Conservation (phyloP, 1,139 yeast genomes). For the Taphrina deformans region DNA sequence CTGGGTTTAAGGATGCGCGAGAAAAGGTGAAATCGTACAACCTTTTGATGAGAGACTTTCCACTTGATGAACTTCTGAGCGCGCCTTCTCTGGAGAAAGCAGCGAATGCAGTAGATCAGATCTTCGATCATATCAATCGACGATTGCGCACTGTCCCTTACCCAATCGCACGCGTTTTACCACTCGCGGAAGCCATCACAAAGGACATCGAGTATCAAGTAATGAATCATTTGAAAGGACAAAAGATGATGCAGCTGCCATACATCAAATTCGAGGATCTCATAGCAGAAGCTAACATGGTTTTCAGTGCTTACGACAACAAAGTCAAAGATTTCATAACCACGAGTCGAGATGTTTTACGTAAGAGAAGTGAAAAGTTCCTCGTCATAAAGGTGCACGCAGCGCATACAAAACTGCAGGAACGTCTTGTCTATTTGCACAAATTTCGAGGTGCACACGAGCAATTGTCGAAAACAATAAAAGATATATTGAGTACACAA, state of each 20-base stretch:
- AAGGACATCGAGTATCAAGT: constrained; percentile 50
- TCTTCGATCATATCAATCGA: constrained; percentile 63
- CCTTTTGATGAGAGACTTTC: constrained; percentile 67
- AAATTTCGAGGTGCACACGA: constrained; percentile 59
- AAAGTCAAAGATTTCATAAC: constrained; percentile 57
- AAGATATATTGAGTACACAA: constrained; percentile 50
- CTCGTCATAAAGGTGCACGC: constrained; percentile 62
- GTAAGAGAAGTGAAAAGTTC: constrained; percentile 74
- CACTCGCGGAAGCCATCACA: constrained; percentile 63
- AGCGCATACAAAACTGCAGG: constrained; percentile 52
- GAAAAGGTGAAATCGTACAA: constrained; percentile 50
- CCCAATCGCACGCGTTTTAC: constrained; percentile 65
- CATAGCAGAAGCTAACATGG: constrained; percentile 42
- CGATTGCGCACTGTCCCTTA: constrained; percentile 61
- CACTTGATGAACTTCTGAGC: constrained; percentile 60
- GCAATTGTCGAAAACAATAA: constrained; percentile 50
- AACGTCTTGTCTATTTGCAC: constrained; percentile 52
- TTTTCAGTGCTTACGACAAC: constrained; percentile 54
- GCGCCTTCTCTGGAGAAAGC: constrained; percentile 54
- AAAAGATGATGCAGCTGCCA: constrained; percentile 47
- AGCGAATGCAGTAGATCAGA: constrained; percentile 50
- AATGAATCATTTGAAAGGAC: constrained; percentile 40
- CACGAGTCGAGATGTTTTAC: constrained; percentile 68
- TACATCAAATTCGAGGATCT: constrained; percentile 46
- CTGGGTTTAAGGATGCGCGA: constrained; percentile 63